These are phyloP conservation scores for Passalora sequoiae DNA, from an alignment of 2,329 filamentous ascomycete species.

Conservation along the genomic window DNA sequence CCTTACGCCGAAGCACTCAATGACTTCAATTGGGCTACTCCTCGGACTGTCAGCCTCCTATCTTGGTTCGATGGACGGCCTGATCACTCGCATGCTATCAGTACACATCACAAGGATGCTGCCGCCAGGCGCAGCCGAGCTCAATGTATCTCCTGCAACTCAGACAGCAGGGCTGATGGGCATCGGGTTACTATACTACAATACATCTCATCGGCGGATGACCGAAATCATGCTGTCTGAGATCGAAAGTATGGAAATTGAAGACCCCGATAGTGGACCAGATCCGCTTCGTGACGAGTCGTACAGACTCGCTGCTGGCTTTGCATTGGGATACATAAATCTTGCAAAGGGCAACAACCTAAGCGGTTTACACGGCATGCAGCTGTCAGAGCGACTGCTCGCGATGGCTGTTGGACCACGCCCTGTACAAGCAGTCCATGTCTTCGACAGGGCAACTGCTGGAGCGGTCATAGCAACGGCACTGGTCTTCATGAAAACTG, in stretches of 20 bases:
- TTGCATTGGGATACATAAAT: slow-evolving; percentile 91
- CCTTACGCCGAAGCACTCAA: slow-evolving; percentile 96
- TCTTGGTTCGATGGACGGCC: slow-evolving; percentile 92
- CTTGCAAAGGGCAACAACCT: slow-evolving; percentile 84
- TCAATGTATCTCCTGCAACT: slow-evolving; percentile 87
- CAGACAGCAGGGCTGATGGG: slow-evolving; percentile 97
- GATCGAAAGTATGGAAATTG: slow-evolving; percentile 79
- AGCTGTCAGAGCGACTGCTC: slow-evolving; percentile 80
- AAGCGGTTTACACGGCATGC: slow-evolving; percentile 87
- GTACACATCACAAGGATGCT: slow-evolving; percentile 95
- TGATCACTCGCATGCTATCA: slow-evolving; percentile 87
- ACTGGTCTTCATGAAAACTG: slow-evolving; percentile 95
- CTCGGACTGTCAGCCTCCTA: slow-evolving; percentile 90
- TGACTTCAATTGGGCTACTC: slow-evolving; percentile 96
- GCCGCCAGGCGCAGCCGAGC: slow-evolving; percentile 82
- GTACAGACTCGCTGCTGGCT: slow-evolving; percentile 91
- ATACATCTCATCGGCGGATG: slow-evolving; percentile 95
- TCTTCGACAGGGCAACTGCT: slow-evolving; percentile 86
- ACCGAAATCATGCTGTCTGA: slow-evolving; percentile 98
- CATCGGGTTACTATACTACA: slow-evolving; percentile 87
- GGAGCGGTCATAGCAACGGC: slow-evolving; percentile 88
- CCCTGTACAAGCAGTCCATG: slow-evolving; percentile 84
- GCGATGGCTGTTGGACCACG: slow-evolving; percentile 82
- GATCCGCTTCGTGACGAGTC: slow-evolving; percentile 86
- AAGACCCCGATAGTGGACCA: slow-evolving; percentile 62